Evolutionary conservation across 1,284 basidiomycete species (phyloP).

Genomic region (Pseudozyma hubeiensis): DNA sequence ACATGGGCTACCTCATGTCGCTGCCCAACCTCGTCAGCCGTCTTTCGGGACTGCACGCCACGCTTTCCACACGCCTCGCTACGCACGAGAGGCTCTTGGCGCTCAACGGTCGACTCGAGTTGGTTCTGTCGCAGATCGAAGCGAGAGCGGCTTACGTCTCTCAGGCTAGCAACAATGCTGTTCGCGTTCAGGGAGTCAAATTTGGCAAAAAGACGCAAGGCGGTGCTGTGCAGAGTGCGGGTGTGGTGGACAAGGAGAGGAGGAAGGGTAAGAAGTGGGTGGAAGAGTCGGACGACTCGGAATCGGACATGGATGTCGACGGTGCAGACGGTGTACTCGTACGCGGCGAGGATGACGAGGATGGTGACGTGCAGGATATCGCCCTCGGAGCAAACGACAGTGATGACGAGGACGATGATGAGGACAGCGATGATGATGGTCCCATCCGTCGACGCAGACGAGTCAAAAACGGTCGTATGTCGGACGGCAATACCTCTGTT

Average conservation of each 20-base stretch:
- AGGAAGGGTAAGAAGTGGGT: slow-evolving; percentile 57
- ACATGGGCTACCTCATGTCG: slow-evolving; percentile 93
- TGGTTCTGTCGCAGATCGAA: slow-evolving; percentile 92
- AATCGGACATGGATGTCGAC: slow-evolving; percentile 47
- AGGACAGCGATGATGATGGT: slow-evolving; percentile 47
- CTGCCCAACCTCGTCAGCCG: slow-evolving; percentile 86
- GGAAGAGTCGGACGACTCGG: slow-evolving; percentile 54
- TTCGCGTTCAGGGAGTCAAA: slow-evolving; percentile 58
- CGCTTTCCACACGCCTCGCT: slow-evolving; percentile 81
- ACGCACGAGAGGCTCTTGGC: slow-evolving; percentile 86
- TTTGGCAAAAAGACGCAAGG: slow-evolving; percentile 45
- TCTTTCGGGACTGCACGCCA: slow-evolving; percentile 84
- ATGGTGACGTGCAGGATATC: slow-evolving; percentile 58
- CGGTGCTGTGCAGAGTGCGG: slow-evolving; percentile 13
- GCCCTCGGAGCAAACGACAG: slow-evolving; percentile 51
- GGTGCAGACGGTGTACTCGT: slow-evolving; percentile 41
- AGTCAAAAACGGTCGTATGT: slow-evolving; percentile 29
- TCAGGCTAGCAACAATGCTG: slow-evolving; percentile 43
- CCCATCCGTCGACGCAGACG: slow-evolving; percentile 31
- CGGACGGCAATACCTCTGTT: slow-evolving; percentile 48
- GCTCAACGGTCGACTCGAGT: slow-evolving; percentile 88
- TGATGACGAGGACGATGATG: slow-evolving; percentile 46
- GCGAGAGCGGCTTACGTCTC: slow-evolving; percentile 72
- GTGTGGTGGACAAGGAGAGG: slow-evolving; percentile 25
- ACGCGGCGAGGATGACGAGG: slow-evolving; percentile 45